Percentiles rank a stretch among this genome's conserved stretches.
Evolutionary conservation across 2,329 filamentous ascomycete species (phyloP).

Genomic region (Periconia sp.): DNA sequence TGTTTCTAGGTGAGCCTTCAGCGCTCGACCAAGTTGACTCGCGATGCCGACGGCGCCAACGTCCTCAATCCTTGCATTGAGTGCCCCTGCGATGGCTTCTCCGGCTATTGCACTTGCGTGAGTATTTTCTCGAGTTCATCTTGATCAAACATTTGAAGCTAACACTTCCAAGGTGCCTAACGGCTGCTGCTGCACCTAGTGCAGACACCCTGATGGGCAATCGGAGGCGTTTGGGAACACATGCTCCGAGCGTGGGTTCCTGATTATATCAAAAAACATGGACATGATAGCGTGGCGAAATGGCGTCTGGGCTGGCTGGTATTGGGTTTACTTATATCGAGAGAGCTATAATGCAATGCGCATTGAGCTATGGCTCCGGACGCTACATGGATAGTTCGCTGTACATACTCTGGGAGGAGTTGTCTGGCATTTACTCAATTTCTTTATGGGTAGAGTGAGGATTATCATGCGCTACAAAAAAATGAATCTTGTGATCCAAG

Average conservation of each 20-base stretch:
- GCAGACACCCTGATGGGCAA: background rate
- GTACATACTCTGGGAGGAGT: too few relatives aligned
- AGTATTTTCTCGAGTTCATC: slow-evolving; percentile 3
- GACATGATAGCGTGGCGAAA: background rate
- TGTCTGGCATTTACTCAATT: too few relatives aligned
- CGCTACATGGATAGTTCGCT: too few relatives aligned
- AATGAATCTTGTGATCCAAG: too few relatives aligned
- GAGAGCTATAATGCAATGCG: too few relatives aligned
- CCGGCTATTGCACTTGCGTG: slow-evolving; percentile 26
- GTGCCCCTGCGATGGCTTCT: slow-evolving; percentile 27
- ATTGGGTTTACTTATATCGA: too few relatives aligned
- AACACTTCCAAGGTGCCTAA: slow-evolving; percentile 23
- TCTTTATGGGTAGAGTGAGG: too few relatives aligned
- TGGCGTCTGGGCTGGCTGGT: too few relatives aligned
- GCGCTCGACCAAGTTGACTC: slow-evolving; percentile 18
- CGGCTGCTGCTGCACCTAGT: slow-evolving; percentile 29
- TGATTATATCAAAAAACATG: background rate
- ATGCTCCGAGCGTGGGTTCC: too few relatives aligned
- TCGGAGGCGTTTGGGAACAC: too few relatives aligned
- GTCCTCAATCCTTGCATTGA: slow-evolving; percentile 19
- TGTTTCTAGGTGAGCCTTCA: slow-evolving; percentile 22
- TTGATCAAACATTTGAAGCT: background rate
- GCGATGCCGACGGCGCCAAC: slow-evolving; percentile 13
- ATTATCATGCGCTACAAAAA: too few relatives aligned
- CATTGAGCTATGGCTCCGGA: too few relatives aligned